Evolutionary conservation across 495 filamentous ascomycete species (phyloP), one percentile per base, ranked within the genome.

Genomic region (Jackrogersella minutella): DNA sequence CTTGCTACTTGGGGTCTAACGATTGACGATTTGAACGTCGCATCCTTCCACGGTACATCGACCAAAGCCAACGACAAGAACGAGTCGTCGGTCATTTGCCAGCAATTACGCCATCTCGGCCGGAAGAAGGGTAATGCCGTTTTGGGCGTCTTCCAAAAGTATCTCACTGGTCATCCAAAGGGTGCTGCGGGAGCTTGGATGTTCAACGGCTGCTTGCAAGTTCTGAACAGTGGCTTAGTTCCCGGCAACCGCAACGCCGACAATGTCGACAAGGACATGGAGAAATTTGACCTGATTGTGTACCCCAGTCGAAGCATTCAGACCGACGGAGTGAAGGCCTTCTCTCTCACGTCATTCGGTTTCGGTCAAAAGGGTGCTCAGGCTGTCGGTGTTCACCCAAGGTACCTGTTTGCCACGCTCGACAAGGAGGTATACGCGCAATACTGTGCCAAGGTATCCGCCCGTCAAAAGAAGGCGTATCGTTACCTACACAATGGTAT

Each of bases 21-120:
- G 13, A 93, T 99, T 68, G 96, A 99, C 74, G 95, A 99, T 69
- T 87, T 99, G 47, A 89, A 79, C 60, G 93, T 98, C 46, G 93
- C 94, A 6, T 98, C 95, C 17, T 99, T 98, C 90, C 95, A 99
- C 79, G 95, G 95, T 64, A 99, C 95, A 26, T 97, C 94, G 17
- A 99, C 95, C 34, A 93, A 96, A 61, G 95, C 95, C 56, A 99
- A 99, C 74, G 95, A 99, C 82, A 99, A 99, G 87, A 99, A 99
- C 76, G 95, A 99, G 77, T 97, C 95, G 24, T 93, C 95, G 58
- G 93, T 97, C 73, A 89, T 99, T 69, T 97, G 94, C 84, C 91
- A 97, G 78, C 96, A 98, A 81, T 84, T 99, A 79, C 88, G 86
- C 69, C 96, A 99, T 76, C 89, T 99, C 44, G 95, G 96, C 62